Percentiles rank a stretch among this genome's conserved stretches.
phyloP scores from a whole-genome alignment of 805 yeast species.

The Kluyveromyces aestuarii region DNA sequence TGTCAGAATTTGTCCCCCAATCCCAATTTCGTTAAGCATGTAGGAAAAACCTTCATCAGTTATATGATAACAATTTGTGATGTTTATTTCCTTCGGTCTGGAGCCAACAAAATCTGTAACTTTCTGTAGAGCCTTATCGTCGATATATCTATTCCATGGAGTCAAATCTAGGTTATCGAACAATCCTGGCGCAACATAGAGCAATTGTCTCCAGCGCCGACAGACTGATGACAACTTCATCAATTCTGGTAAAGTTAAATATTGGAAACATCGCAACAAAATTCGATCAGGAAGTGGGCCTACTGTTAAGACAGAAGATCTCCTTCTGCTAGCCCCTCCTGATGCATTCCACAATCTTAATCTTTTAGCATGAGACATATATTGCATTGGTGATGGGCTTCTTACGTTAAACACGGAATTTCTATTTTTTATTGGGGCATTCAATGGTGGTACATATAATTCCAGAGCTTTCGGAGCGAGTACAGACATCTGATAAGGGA shows the following conservation, averaged over 20 bases:
- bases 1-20: conserved; percentile 45
- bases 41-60: conserved; percentile 69
- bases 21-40: conserved; percentile 62
- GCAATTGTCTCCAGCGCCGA: conserved; percentile 58
- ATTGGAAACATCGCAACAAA: conserved; percentile 43
- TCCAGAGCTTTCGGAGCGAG: conserved; percentile 9
- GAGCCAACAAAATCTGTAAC: conserved; percentile 66
- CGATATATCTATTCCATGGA: conserved; percentile 52
- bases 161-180: conserved; percentile 46
- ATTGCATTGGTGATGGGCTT: conserved; percentile 34
- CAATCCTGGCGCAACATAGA: conserved; percentile 47
- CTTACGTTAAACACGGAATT: conserved; percentile 21
- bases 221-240: conserved; percentile 53
- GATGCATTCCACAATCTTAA: conserved; percentile 38
- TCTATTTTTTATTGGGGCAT: conserved; percentile 31
- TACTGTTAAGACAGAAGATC: conserved; percentile 48
- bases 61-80: conserved; percentile 68
- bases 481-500: too few relatives aligned
- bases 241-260: conserved; percentile 45
- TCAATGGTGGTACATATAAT: conserved; percentile 32
- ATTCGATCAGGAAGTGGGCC: conserved; percentile 57
- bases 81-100: conserved; percentile 49
- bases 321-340: conserved; percentile 34
- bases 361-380: conserved; percentile 47
- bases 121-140: conserved; percentile 46